These are phyloP conservation scores for Penicillium desertorum DNA, from an alignment of 495 filamentous ascomycete genomes.

Conservation along the genomic window DNA sequence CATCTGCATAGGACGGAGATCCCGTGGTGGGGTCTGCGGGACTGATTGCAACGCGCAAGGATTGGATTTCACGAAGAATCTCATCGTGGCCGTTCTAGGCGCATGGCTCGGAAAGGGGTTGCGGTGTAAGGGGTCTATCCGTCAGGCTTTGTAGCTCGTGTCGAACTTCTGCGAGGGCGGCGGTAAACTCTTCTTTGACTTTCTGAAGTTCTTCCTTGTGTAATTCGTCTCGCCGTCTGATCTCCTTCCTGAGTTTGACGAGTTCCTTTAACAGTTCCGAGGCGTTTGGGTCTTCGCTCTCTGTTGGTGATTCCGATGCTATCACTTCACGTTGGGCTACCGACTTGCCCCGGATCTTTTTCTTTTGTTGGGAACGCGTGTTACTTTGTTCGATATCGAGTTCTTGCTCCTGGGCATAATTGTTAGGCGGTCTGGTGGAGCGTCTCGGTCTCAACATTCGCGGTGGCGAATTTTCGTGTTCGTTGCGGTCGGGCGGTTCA, in stretches of 20 bases:
- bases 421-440: background rate
- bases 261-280: constrained; percentile 17
- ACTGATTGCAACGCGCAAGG: no score
- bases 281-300: constrained; percentile 21
- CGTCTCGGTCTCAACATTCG: constrained; percentile 21
- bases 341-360: no score
- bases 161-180: constrained; percentile 19
- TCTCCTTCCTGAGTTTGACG: background rate
- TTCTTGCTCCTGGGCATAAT: background rate
- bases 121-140: no score
- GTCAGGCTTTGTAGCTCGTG: no score
- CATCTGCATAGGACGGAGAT: no score
- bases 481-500: constrained; percentile 29
- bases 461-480: constrained; percentile 24
- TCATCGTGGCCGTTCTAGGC: no score
- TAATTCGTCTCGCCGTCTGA: constrained; percentile 21
- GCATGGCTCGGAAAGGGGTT: no score
- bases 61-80: no score
- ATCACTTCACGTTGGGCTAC: constrained; percentile 16
- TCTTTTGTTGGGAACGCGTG: background rate
- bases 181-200: constrained; percentile 22
- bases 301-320: constrained; percentile 16
- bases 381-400: background rate
- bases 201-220: constrained; percentile 26
- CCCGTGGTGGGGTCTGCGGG: no score